Percentiles rank a stretch among this genome's conserved stretches.
Evolutionary conservation across 2,329 filamentous ascomycete genomes (phyloP).

Genomic region (Fusarium sp.): DNA sequence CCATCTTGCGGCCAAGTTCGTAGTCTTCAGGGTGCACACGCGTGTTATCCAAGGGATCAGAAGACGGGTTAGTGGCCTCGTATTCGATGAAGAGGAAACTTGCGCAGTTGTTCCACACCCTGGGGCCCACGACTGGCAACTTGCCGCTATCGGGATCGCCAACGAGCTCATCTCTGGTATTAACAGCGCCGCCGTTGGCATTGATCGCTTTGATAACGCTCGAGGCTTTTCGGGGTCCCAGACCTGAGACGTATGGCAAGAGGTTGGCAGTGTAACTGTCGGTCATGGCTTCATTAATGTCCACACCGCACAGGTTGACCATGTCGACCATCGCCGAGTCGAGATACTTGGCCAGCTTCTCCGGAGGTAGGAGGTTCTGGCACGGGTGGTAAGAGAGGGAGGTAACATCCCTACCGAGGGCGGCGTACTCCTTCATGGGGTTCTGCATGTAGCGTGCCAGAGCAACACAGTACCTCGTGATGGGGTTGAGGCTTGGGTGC

Average conservation of each 20-base stretch:
- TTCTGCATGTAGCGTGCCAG: constrained; percentile 94
- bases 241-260: constrained; percentile 88
- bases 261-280: constrained; percentile 88
- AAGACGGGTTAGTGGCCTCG: constrained; percentile 81
- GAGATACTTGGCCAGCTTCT: constrained; percentile 86
- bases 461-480: constrained; percentile 90
- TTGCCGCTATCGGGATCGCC: constrained; percentile 86
- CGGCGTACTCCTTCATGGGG: constrained; percentile 95
- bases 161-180: constrained; percentile 86
- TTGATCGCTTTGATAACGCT: constrained; percentile 83
- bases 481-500: constrained; percentile 81
- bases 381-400: constrained; percentile 91
- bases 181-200: constrained; percentile 86
- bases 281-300: constrained; percentile 90
- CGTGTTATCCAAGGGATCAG: constrained; percentile 95
- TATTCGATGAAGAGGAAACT: constrained; percentile 94
- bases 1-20: constrained; percentile 97
- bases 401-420: constrained; percentile 86
- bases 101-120: constrained; percentile 96
- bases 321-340: constrained; percentile 99
- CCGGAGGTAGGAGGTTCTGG: constrained; percentile 87
- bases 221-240: constrained; percentile 92
- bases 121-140: constrained; percentile 83
- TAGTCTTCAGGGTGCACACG: constrained; percentile 99
- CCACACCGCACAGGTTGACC: constrained; percentile 95